phyloP scores from a whole-genome alignment of 2,329 filamentous ascomycete species.

The Colletotrichum sp. region DNA sequence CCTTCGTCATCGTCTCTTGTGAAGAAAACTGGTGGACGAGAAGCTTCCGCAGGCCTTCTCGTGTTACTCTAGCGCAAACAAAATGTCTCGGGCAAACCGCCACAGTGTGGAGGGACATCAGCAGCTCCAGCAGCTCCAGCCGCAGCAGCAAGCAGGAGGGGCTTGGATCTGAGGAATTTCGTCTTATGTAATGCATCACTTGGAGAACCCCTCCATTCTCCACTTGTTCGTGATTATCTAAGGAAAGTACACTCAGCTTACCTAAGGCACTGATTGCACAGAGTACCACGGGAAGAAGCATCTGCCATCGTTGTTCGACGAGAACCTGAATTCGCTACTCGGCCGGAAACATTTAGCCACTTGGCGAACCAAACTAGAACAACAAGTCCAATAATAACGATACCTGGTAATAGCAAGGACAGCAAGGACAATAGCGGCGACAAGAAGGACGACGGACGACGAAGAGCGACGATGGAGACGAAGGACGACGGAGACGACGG shows the following conservation, averaged over 20 bases:
- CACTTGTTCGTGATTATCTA: neutral
- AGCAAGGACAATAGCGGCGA: neutral
- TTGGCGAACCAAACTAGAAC: too few relatives aligned
- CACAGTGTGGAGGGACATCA: neutral
- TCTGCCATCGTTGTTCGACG: neutral
- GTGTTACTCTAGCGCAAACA: slow-evolving; percentile 14
- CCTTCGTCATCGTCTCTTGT: neutral
- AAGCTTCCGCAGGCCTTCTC: slow-evolving; percentile 3
- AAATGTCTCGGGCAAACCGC: slow-evolving; percentile 18
- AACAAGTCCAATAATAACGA: too few relatives aligned
- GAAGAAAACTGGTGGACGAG: slow-evolving; percentile 15
- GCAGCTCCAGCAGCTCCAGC: neutral
- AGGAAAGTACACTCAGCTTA: neutral
- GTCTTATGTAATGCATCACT: neutral
- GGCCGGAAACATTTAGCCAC: neutral
- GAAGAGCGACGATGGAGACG: too few relatives aligned
- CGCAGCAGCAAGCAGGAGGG: neutral
- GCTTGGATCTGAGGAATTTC: neutral
- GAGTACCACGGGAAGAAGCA: neutral
- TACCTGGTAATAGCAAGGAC: neutral
- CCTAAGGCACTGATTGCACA: neutral
- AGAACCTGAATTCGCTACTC: neutral
- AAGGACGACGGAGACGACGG: neutral
- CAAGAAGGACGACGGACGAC: neutral
- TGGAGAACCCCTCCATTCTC: neutral